Conservation (phyloP, 441 rosid genomes). For the Macaranga tanarius region DNA sequence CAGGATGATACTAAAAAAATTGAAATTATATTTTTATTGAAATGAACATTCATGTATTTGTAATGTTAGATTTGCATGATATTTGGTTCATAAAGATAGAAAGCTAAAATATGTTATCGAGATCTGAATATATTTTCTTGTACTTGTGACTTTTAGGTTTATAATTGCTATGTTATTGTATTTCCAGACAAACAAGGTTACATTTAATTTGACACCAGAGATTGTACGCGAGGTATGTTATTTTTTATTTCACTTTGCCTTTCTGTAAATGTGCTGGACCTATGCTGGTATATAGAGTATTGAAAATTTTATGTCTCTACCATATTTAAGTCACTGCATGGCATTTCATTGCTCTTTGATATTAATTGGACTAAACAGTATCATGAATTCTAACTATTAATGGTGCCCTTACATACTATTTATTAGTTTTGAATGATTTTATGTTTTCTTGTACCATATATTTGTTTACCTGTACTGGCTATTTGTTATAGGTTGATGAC, state of each 20-base stretch:
- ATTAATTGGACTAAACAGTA: neutral
- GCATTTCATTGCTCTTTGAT: neutral
- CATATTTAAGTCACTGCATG: neutral
- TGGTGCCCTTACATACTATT: neutral
- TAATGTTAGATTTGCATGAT: neutral
- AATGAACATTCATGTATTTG: constrained; percentile 1
- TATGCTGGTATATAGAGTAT: neutral
- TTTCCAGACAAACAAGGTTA: constrained; percentile 83
- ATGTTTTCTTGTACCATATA: neutral
- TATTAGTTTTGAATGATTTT: neutral
- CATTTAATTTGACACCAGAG: constrained; percentile 82
- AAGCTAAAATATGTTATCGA: neutral
- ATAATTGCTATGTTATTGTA: constrained; percentile 17
- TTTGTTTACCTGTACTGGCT: neutral
- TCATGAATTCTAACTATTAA: neutral
- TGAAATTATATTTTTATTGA: neutral
- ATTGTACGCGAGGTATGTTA: constrained; percentile 72
- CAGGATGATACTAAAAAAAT: no score
- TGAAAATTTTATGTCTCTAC: neutral
- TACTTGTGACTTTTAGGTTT: constrained; percentile 7
- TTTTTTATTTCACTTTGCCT: neutral
- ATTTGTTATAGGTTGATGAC: neutral
- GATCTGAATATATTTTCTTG: constrained; percentile 4
- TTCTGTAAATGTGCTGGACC: neutral
- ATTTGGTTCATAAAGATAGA: neutral